Evolutionary conservation across 352 stramenopile genomes (phyloP).

Genomic region (Globisporangium splendens): DNA sequence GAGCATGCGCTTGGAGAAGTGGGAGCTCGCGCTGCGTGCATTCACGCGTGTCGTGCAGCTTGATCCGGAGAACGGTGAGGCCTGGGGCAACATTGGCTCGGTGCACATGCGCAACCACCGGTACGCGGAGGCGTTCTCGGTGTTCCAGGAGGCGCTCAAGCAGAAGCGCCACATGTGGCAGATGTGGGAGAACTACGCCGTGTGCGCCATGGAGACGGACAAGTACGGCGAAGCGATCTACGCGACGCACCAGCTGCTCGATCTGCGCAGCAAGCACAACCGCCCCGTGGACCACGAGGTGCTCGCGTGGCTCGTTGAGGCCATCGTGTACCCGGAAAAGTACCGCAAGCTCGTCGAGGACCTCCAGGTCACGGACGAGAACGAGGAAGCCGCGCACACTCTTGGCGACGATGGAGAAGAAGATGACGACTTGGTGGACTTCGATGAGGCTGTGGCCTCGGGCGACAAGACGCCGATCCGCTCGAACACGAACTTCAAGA

Average conservation of each 20-base stretch:
- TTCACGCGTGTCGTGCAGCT: constrained; percentile 94
- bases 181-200: constrained; percentile 91
- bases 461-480: constrained; percentile 45
- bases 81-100: constrained; percentile 94
- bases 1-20: constrained; percentile 87
- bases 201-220: constrained; percentile 75
- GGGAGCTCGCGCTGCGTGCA: constrained; percentile 78
- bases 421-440: constrained; percentile 47
- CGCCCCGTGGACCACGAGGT: constrained; percentile 69
- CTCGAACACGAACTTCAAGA: constrained; percentile 65
- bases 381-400: constrained; percentile 1
- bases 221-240: constrained; percentile 81
- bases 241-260: constrained; percentile 75
- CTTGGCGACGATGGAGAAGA: constrained; percentile 19
- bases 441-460: constrained; percentile 42
- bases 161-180: constrained; percentile 90
- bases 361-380: constrained; percentile 20
- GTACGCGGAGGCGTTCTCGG: constrained; percentile 75
- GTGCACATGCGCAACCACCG: constrained; percentile 86
- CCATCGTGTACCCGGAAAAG: constrained; percentile 63
- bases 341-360: constrained; percentile 35
- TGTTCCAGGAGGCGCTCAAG: constrained; percentile 85
- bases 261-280: constrained; percentile 81
- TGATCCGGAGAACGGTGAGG: constrained; percentile 92
- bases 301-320: constrained; percentile 79